Evolutionary conservation across 2,329 filamentous ascomycete species (phyloP).

Genomic region (Pseudogymnoascus sp.): DNA sequence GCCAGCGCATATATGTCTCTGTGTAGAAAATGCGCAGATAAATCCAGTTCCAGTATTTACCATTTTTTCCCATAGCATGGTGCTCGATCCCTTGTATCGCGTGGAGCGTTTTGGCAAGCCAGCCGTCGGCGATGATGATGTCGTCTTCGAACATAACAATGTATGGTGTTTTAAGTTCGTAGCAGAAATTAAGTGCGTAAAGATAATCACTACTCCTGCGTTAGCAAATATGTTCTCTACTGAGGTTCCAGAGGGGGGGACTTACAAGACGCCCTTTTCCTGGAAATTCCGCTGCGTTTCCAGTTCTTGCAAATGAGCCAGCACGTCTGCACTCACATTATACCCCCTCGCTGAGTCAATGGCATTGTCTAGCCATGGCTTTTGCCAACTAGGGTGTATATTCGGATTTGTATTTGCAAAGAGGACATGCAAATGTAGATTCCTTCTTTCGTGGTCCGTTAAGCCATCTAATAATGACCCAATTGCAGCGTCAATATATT

Average conservation of each 20-base stretch:
- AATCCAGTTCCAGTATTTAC: conserved; percentile 15
- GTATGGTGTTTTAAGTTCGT: conserved; percentile 27
- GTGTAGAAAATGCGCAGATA: not conserved
- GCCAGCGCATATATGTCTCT: too few species aligned
- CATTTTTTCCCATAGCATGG: conserved; percentile 8
- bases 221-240: not conserved
- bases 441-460: too few species aligned
- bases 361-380: too few species aligned
- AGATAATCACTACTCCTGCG: conserved; percentile 24
- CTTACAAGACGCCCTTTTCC: conserved; percentile 30
- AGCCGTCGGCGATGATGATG: conserved; percentile 32
- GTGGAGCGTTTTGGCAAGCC: conserved; percentile 27
- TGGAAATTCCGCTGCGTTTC: conserved; percentile 21
- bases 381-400: too few species aligned
- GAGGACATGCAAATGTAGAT: too few species aligned
- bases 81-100: conserved; percentile 13
- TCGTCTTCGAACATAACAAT: conserved; percentile 33
- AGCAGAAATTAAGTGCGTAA: conserved; percentile 26
- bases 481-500: too few species aligned
- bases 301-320: too few species aligned
- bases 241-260: not conserved
- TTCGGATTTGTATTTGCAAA: too few species aligned
- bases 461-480: too few species aligned
- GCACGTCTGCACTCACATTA: too few species aligned
- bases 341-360: too few species aligned